Percentiles rank a stretch among this genome's conserved stretches.
These are phyloP conservation scores for Saccharomyces hybrid DNA, from an alignment of 1,139 yeast genomes.

Conservation along the genomic window DNA sequence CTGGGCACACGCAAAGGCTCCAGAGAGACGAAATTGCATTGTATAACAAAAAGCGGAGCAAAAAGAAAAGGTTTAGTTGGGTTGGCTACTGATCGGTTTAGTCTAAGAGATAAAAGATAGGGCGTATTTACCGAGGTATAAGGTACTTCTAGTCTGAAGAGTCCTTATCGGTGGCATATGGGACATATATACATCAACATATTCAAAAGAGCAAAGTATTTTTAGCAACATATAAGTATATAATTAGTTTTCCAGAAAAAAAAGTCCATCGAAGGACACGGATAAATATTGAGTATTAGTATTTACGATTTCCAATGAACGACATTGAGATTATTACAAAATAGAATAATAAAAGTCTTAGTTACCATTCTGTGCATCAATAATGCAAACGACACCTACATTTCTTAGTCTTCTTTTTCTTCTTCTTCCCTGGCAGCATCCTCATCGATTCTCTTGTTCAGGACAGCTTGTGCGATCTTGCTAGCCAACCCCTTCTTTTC, in stretches of 20 bases:
- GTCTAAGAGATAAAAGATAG: background rate
- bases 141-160: background rate
- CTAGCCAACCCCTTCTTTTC: slow-evolving; percentile 15
- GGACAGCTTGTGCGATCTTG: slow-evolving; percentile 24
- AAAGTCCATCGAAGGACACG: background rate
- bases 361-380: background rate
- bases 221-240: background rate
- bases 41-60: slow-evolving; percentile 21
- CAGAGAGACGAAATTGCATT: slow-evolving; percentile 30
- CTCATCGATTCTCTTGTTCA: slow-evolving; percentile 18
- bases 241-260: background rate
- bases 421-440: slow-evolving; percentile 2
- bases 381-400: background rate
- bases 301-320: background rate
- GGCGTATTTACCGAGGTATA: background rate
- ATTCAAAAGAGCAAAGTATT: background rate
- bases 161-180: background rate
- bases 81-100: slow-evolving; percentile 7
- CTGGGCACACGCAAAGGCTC: slow-evolving; percentile 31
- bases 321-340: background rate
- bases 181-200: background rate
- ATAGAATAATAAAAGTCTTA: background rate
- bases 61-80: slow-evolving; percentile 22
- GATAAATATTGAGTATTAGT: background rate
- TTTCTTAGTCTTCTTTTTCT: background rate